Conservation (phyloP, 1,139 yeast species). For the Ogataea hybrid region DNA sequence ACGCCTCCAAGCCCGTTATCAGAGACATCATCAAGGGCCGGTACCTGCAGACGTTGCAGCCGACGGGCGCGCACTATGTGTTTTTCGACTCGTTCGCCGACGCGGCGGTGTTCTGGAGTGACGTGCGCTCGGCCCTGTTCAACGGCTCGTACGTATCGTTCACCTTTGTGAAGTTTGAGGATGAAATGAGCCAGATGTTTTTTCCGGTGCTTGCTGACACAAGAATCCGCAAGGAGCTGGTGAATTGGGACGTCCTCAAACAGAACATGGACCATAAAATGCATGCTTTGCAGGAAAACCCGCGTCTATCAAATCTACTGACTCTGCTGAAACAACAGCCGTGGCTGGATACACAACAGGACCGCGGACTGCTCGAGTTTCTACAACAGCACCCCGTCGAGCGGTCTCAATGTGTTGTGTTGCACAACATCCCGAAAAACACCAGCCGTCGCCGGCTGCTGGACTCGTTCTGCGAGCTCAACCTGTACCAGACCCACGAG, state of each 20-base stretch:
- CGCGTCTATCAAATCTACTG: constrained; percentile 10
- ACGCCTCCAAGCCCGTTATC: constrained; percentile 9
- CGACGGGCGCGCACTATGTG: constrained; percentile 50
- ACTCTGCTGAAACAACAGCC: constrained; percentile 10
- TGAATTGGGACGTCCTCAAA: constrained; percentile 4
- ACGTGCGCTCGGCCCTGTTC: constrained; percentile 43
- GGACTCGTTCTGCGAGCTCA: constrained; percentile 42
- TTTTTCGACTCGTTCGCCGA: constrained; percentile 45
- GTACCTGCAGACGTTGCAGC: constrained; percentile 42
- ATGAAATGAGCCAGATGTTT: constrained; percentile 17
- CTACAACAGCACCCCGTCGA: constrained; percentile 10
- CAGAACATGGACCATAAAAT: constrained; percentile 4
- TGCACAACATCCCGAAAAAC: constrained; percentile 33
- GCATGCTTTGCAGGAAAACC: constrained; percentile 1
- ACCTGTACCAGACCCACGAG: constrained; percentile 34
- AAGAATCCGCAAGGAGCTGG: constrained; percentile 2
- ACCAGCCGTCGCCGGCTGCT: constrained; percentile 28
- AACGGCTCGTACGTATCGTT: constrained; percentile 50
- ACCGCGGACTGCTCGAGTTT: not conserved
- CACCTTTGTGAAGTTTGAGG: constrained; percentile 37
- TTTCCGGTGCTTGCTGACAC: constrained; percentile 17
- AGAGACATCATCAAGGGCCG: constrained; percentile 44
- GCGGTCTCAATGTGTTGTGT: constrained; percentile 24
- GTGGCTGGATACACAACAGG: constrained; percentile 9
- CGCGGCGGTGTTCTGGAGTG: constrained; percentile 45